Evolutionary conservation across 2,329 filamentous ascomycete species (phyloP).

Genomic region (Aspergillus sp.): DNA sequence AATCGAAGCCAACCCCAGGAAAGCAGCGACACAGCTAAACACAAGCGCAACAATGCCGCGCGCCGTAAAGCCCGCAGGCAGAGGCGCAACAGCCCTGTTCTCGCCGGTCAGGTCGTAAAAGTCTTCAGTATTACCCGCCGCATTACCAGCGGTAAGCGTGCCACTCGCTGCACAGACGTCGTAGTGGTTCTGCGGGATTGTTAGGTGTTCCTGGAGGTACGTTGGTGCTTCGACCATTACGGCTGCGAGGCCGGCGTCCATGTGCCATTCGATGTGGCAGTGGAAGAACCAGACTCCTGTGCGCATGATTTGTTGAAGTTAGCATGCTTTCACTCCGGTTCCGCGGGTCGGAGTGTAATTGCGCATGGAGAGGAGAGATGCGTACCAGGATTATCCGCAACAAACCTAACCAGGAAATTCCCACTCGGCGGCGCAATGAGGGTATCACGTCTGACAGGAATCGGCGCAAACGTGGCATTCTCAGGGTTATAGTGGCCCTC

Average conservation of each 20-base stretch:
- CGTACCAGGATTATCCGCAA: slow-evolving; percentile 44
- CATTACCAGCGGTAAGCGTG: slow-evolving; percentile 67
- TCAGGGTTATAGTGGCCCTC: slow-evolving; percentile 53
- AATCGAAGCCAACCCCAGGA: slow-evolving; percentile 70
- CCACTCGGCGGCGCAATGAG: slow-evolving; percentile 68
- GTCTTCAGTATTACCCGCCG: slow-evolving; percentile 71
- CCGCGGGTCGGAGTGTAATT: no score
- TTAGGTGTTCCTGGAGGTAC: slow-evolving; percentile 63
- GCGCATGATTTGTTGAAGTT: neutral
- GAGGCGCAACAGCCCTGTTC: slow-evolving; percentile 56
- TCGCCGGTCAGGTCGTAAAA: slow-evolving; percentile 67
- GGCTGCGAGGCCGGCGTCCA: slow-evolving; percentile 67
- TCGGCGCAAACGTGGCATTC: slow-evolving; percentile 50
- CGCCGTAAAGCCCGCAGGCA: slow-evolving; percentile 73
- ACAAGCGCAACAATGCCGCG: slow-evolving; percentile 74
- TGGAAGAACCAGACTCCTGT: slow-evolving; percentile 71
- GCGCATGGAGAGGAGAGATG: no score
- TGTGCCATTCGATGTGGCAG: slow-evolving; percentile 81
- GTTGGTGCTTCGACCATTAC: slow-evolving; percentile 67
- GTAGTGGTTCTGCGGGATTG: slow-evolving; percentile 65
- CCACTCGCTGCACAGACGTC: slow-evolving; percentile 61
- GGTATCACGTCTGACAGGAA: slow-evolving; percentile 71
- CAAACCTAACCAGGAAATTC: slow-evolving; percentile 65
- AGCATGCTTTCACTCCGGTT: neutral
- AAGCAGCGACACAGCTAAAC: slow-evolving; percentile 70